phyloP scores from a whole-genome alignment of 306 rosid species.

The Castanopsis chinensis region DNA sequence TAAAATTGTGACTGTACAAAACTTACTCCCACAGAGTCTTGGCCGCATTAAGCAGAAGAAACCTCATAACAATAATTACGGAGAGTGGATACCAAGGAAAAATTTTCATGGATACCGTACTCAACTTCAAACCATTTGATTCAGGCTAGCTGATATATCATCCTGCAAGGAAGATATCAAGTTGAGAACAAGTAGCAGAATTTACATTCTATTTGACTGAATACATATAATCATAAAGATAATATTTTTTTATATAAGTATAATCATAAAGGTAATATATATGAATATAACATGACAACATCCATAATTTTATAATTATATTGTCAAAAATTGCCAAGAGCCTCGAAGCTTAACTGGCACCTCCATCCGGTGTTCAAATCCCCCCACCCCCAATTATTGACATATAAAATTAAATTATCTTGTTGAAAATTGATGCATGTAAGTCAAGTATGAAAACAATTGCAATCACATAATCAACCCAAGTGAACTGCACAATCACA shows the following conservation, averaged over 20 bases:
- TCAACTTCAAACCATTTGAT: constrained; percentile 33
- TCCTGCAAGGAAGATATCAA: constrained; percentile 51
- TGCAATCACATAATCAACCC: background rate
- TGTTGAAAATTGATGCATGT: background rate
- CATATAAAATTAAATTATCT: background rate
- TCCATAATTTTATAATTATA: background rate
- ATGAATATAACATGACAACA: background rate
- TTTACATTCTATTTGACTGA: background rate
- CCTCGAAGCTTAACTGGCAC: no score
- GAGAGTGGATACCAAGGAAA: constrained; percentile 20
- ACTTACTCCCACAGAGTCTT: constrained; percentile 29
- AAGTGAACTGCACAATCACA: background rate
- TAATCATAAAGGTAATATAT: background rate
- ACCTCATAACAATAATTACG: constrained; percentile 17
- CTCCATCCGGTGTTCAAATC: no score
- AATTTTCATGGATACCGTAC: background rate
- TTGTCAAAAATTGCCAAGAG: no score
- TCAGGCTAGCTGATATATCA: constrained; percentile 46
- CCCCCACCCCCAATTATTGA: no score
- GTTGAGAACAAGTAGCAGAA: constrained; percentile 23
- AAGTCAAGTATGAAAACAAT: background rate
- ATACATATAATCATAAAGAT: background rate
- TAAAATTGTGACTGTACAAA: constrained; percentile 33
- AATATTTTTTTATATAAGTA: no score
- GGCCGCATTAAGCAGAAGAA: constrained; percentile 25